Evolutionary conservation across 2,329 filamentous ascomycete genomes (phyloP).

Genomic region (Shiraia bambusicola): DNA sequence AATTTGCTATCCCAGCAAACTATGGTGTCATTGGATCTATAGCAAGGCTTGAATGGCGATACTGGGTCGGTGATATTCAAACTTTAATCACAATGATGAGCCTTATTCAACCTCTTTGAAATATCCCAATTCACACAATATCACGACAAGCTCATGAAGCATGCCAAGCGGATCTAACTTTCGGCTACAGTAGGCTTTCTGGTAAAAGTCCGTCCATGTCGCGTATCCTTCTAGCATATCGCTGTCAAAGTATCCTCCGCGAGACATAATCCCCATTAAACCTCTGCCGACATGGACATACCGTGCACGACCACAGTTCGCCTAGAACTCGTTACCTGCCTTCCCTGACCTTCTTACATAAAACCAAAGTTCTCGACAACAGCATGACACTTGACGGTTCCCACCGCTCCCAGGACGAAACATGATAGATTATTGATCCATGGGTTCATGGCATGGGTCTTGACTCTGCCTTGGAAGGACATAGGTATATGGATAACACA

Average conservation of each 20-base stretch:
- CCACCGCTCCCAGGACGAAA: constrained; percentile 11
- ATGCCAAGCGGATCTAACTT: too few species aligned
- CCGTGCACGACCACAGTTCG: neutral
- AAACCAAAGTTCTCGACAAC: constrained; percentile 6
- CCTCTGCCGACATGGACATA: constrained; percentile 8
- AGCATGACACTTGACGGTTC: constrained; percentile 19
- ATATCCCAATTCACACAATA: too few species aligned
- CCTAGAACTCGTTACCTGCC: constrained; percentile 4
- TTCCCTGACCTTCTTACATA: neutral
- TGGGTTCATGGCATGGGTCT: too few species aligned
- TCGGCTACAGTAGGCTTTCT: neutral
- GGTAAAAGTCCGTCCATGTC: neutral
- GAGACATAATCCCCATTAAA: constrained; percentile 4
- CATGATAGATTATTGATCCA: constrained; percentile 14
- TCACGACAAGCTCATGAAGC: too few species aligned
- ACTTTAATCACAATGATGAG: too few species aligned
- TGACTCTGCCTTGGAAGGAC: too few species aligned
- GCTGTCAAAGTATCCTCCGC: constrained; percentile 7
- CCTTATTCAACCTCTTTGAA: too few species aligned
- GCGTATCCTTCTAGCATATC: constrained; percentile 1
- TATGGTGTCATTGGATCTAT: too few species aligned
- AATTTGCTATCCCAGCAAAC: too few species aligned
- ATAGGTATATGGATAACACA: too few species aligned
- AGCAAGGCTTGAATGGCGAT: too few species aligned
- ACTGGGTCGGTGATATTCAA: too few species aligned